phyloP scores from a whole-genome alignment of 2,329 filamentous ascomycete genomes.

The Didymella sp. region DNA sequence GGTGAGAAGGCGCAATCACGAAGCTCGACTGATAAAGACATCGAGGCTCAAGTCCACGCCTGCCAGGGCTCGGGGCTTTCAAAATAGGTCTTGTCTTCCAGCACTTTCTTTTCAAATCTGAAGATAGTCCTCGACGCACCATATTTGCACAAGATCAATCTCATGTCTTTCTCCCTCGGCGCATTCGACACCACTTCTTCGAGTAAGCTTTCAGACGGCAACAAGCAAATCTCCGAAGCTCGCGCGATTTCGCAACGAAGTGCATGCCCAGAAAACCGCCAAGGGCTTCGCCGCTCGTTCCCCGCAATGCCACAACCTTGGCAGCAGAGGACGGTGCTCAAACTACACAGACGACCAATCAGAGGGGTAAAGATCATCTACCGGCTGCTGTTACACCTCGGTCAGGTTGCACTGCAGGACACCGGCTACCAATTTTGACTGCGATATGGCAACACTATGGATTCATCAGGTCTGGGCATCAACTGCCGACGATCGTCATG shows the following conservation, averaged over 20 bases:
- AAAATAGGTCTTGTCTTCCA: no score
- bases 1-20: no score
- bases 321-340: constrained; percentile 1
- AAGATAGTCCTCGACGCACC: no score
- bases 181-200: background rate
- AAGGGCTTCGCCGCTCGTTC: constrained; percentile 11
- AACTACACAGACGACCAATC: background rate
- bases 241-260: background rate
- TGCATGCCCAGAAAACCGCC: constrained; percentile 10
- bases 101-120: no score
- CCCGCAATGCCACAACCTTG: constrained; percentile 13
- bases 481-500: background rate
- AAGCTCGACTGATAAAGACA: no score
- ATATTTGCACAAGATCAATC: background rate
- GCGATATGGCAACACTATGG: background rate
- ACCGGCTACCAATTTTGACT: background rate
- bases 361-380: background rate
- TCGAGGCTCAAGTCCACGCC: no score
- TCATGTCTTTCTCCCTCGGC: background rate
- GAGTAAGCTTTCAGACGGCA: background rate
- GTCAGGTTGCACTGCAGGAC: background rate
- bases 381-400: background rate
- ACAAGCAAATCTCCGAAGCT: background rate
- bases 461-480: background rate
- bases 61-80: no score